A percentile compares a stretch with the other conserved stretches of the same genome.
Evolutionary conservation across 139 green algal genomes (phyloP).

Genomic region (Zygnema circumcarinatum): DNA sequence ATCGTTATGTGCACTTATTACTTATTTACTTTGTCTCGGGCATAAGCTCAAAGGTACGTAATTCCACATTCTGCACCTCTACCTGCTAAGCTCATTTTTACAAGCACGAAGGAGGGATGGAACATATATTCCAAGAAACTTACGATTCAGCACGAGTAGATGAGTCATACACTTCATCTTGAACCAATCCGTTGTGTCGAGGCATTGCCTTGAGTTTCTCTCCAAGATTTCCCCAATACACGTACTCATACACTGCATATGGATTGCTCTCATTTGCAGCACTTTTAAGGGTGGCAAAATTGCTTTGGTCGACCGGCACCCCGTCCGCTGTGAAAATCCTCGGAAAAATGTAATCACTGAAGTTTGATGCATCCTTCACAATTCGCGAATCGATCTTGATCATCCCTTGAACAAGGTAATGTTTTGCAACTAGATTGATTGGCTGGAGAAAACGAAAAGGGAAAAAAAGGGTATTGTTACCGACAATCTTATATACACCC

Average conservation of each 20-base stretch:
- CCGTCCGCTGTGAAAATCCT: not conserved
- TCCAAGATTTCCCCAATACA: conserved; percentile 16
- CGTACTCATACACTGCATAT: conserved; percentile 28
- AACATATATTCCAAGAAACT: too few relatives aligned
- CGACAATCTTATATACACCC: not conserved
- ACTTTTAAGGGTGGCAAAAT: not conserved
- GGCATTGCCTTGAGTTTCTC: not conserved
- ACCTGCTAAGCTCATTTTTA: too few relatives aligned
- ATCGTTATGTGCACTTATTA: too few relatives aligned
- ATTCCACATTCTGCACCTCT: too few relatives aligned
- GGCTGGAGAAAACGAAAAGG: conserved; percentile 1
- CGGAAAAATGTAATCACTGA: conserved; percentile 18
- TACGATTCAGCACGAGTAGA: too few relatives aligned
- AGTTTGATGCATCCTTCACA: not conserved
- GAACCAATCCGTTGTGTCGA: conserved; percentile 1
- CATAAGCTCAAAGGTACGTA: too few relatives aligned
- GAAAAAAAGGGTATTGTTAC: not conserved
- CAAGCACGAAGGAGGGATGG: too few relatives aligned
- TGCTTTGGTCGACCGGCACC: not conserved
- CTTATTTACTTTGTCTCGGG: too few relatives aligned
- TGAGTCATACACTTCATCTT: not conserved
- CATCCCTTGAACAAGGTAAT: not conserved
- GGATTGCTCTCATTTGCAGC: conserved; percentile 19
- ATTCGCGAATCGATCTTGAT: conserved; percentile 29
- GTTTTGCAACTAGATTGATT: conserved; percentile 1